Evolutionary conservation across 495 filamentous ascomycete species (phyloP), one percentile per base, ranked within the genome.

Genomic region (Antarctomyces pellizariae): DNA sequence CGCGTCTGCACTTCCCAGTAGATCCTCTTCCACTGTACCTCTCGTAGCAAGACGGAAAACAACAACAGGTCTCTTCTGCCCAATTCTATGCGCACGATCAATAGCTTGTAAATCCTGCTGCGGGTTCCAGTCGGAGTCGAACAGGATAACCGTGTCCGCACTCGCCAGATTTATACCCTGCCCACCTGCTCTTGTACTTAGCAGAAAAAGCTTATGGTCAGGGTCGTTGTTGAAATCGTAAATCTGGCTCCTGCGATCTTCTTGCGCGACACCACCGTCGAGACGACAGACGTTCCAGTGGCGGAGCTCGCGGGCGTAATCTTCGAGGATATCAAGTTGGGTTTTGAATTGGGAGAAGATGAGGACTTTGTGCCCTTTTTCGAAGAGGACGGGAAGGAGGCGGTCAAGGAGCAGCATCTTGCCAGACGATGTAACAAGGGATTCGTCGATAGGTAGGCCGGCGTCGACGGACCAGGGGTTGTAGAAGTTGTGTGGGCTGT

Each of bases 291-390:
- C 60, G 9, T 65, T 57, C 79, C 78, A 92, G 5, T 50, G 48
- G 3, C 70, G 70, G 1, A 93, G 54, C 1, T 62, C 54, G 0
- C 51, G 54, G 23, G 71, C 78, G 59, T 86, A 97, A 36, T 80
- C 71, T 36, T 89, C 66, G 16, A 97, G 54, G 23, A 97, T 74
- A 41, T 93, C 82, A 3, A 97, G 66, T 39, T 89, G 80, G 2
- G 69, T 83, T 28, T 83, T 86, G 53, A 97, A 97, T 41, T 97
- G 86, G 0, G 76, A 84, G 54, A 97, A 97, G 38, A 97, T 79
- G 32, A 97, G 65, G 18, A 92, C 67, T 43, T 93, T 92, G 48
- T 93, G 84, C 17, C 65, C 70, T 18, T 65, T 62, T 4, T 56
- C 36, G 27, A 97, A 68, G 4, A 97, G 58, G 17, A 58, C 59